Evolutionary conservation across 1,284 basidiomycete genomes (phyloP).

Genomic region (Naganishia sp.): DNA sequence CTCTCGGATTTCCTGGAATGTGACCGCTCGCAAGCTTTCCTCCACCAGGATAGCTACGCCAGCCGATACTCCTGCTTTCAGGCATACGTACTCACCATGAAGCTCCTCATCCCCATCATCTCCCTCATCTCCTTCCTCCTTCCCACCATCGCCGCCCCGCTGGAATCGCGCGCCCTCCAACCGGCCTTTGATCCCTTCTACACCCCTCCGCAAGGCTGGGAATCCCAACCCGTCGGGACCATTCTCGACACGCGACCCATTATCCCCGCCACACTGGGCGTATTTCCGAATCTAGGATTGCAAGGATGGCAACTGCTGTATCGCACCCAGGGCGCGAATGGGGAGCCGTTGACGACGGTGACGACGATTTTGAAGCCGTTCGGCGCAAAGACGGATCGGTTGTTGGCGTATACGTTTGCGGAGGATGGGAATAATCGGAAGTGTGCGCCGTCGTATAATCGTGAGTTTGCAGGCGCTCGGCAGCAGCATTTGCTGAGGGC

Average conservation of each 20-base stretch:
- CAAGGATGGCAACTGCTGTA: conserved; percentile 24
- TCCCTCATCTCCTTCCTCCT: conserved; percentile 12
- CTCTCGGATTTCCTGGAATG: neutral
- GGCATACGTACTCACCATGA: neutral
- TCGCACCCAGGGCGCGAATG: conserved; percentile 18
- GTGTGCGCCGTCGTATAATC: conserved; percentile 28
- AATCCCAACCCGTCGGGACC: conserved; percentile 15
- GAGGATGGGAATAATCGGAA: conserved; percentile 24
- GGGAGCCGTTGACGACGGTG: conserved; percentile 24
- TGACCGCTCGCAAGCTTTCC: neutral
- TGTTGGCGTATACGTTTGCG: conserved; percentile 26
- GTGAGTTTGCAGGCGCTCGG: conserved; percentile 2
- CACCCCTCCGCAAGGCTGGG: conserved; percentile 4
- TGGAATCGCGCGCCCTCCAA: conserved; percentile 14
- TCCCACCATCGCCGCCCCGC: conserved; percentile 8
- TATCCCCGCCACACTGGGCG: conserved; percentile 3
- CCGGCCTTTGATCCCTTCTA: conserved; percentile 18
- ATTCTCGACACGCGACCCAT: conserved; percentile 9
- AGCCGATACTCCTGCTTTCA: neutral
- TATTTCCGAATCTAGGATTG: conserved; percentile 10
- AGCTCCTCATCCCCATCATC: conserved; percentile 9
- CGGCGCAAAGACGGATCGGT: conserved; percentile 14
- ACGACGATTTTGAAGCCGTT: conserved; percentile 20
- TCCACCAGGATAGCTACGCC: neutral
- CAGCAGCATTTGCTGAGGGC: too few relatives aligned